These are phyloP conservation scores for Septoria petroselini DNA, from an alignment of 2,329 filamentous ascomycete genomes.

Conservation along the genomic window DNA sequence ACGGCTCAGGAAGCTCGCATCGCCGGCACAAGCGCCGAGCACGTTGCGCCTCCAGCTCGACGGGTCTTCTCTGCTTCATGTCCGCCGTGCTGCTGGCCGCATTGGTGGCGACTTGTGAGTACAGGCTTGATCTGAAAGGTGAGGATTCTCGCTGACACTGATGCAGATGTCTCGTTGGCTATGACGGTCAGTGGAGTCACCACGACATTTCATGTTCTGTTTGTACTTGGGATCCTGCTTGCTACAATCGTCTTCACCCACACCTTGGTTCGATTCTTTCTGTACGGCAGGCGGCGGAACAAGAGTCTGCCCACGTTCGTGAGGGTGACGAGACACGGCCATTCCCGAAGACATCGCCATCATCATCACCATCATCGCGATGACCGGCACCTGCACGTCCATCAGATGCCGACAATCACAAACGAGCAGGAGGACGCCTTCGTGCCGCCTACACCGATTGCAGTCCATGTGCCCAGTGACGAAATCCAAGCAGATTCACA, in stretches of 20 bases:
- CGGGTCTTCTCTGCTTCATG: conserved; percentile 26
- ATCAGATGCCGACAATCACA: conserved; percentile 21
- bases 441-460: conserved; percentile 70
- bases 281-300: conserved; percentile 40
- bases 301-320: conserved; percentile 20
- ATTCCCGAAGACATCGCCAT: conserved; percentile 14
- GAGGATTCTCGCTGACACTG: neutral
- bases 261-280: conserved; percentile 68
- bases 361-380: conserved; percentile 18
- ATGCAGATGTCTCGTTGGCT: conserved; percentile 67
- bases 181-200: conserved; percentile 62
- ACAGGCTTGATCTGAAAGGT: neutral
- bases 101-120: conserved; percentile 37
- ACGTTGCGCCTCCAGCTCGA: conserved; percentile 16
- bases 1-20: conserved; percentile 11
- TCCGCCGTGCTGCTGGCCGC: conserved; percentile 32
- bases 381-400: conserved; percentile 38
- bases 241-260: conserved; percentile 79
- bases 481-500: conserved; percentile 35
- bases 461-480: conserved; percentile 65
- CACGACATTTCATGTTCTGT: conserved; percentile 72
- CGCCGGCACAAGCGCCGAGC: conserved; percentile 13
- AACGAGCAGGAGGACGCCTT: conserved; percentile 47
- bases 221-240: conserved; percentile 73
- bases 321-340: conserved; percentile 19